phyloP scores from a whole-genome alignment of 768 basidiomycete species.

The Chalciporus sphaerocephalus region DNA sequence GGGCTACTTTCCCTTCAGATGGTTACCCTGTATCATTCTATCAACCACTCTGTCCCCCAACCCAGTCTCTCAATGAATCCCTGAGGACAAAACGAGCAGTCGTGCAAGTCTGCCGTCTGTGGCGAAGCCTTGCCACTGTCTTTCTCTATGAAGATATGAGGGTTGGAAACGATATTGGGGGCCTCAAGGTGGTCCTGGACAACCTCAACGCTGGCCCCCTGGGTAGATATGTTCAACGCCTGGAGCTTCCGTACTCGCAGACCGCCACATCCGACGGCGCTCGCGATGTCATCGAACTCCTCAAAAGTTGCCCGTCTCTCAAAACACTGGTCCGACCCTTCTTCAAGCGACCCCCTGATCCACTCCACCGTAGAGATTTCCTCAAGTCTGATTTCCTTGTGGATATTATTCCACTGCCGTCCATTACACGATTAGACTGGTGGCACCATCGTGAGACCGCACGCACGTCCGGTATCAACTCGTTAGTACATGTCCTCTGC shows the following conservation, averaged over 20 bases:
- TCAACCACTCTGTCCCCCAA: slow-evolving; percentile 43
- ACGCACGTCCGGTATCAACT: slow-evolving; percentile 63
- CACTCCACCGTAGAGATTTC: slow-evolving; percentile 20
- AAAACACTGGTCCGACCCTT: slow-evolving; percentile 54
- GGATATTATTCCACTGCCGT: slow-evolving; percentile 41
- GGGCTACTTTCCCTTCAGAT: slow-evolving; percentile 33
- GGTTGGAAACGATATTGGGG: slow-evolving; percentile 32
- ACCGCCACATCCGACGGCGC: slow-evolving; percentile 39
- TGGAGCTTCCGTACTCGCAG: slow-evolving; percentile 53
- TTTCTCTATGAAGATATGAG: slow-evolving; percentile 54
- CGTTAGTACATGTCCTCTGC: slow-evolving; percentile 47
- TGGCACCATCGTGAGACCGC: slow-evolving; percentile 57
- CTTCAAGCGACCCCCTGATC: not conserved
- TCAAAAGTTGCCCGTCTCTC: slow-evolving; percentile 45
- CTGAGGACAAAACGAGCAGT: slow-evolving; percentile 39
- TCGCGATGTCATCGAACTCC: slow-evolving; percentile 41
- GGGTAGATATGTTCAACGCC: slow-evolving; percentile 46
- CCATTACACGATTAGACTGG: slow-evolving; percentile 64
- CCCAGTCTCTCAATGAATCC: slow-evolving; percentile 26
- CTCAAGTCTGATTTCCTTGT: slow-evolving; percentile 53
- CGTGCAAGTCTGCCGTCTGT: slow-evolving; percentile 53
- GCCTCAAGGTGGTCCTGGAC: slow-evolving; percentile 33
- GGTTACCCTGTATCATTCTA: slow-evolving; percentile 34
- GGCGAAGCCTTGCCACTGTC: slow-evolving; percentile 44
- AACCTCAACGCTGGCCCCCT: slow-evolving; percentile 9